phyloP scores from a whole-genome alignment of 768 basidiomycete species.

The Baorangia bicolor region DNA sequence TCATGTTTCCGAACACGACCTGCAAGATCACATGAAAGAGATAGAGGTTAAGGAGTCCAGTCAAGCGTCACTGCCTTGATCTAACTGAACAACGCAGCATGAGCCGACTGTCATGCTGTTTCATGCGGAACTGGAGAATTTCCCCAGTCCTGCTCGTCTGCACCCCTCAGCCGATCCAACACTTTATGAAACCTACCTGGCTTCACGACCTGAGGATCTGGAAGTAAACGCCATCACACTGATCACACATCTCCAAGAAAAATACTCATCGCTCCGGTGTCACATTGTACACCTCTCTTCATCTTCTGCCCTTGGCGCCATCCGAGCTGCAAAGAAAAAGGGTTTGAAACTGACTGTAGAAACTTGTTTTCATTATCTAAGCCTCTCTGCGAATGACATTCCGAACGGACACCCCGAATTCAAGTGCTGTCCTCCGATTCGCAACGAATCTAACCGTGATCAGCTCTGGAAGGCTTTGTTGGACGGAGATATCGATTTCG shows the following conservation, averaged over 20 bases:
- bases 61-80: constrained; percentile 1
- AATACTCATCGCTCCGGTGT: constrained; percentile 68
- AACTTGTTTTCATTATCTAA: constrained; percentile 97
- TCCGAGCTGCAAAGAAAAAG: constrained; percentile 64
- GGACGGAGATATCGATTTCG: constrained; percentile 84
- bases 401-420: constrained; percentile 79
- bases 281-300: constrained; percentile 98
- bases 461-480: constrained; percentile 77
- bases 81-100: constrained; percentile 42
- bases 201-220: constrained; percentile 77
- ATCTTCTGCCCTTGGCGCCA: constrained; percentile 71
- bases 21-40: constrained; percentile 66
- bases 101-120: constrained; percentile 76
- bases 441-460: constrained; percentile 69
- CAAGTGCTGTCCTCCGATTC: constrained; percentile 96
- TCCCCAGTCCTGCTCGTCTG: constrained; percentile 11
- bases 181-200: constrained; percentile 77
- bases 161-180: constrained; percentile 41
- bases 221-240: constrained; percentile 82
- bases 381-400: constrained; percentile 68
- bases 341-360: constrained; percentile 83
- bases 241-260: constrained; percentile 62
- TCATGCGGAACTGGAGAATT: constrained; percentile 82
- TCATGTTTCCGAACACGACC: constrained; percentile 69
- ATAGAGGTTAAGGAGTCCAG: constrained; percentile 53